Percentiles rank a stretch among this genome's conserved stretches.
Evolutionary conservation across 2,329 filamentous ascomycete genomes (phyloP).

Genomic region (Penicillium paneum): DNA sequence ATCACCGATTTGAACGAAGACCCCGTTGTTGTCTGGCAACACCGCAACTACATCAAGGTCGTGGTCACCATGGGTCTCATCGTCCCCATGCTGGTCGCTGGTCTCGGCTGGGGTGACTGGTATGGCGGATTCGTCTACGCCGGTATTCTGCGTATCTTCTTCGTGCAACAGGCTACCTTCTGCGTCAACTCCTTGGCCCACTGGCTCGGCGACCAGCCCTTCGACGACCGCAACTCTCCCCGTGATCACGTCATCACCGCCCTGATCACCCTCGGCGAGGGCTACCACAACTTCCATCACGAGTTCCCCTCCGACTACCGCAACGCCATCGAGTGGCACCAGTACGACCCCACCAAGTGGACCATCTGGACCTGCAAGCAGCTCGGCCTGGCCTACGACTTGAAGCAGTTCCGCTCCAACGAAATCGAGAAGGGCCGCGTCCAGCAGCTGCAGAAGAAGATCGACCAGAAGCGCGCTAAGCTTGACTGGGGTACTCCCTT

Average conservation of each 20-base stretch:
- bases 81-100: conserved; percentile 72
- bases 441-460: conserved; percentile 88
- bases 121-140: conserved; percentile 78
- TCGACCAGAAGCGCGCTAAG: conserved; percentile 76
- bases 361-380: conserved; percentile 81
- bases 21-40: conserved; percentile 80
- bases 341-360: conserved; percentile 93
- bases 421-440: conserved; percentile 90
- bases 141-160: conserved; percentile 81
- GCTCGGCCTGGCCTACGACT: conserved; percentile 76
- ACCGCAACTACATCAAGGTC: conserved; percentile 79
- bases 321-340: conserved; percentile 85
- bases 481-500: conserved; percentile 86
- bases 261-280: conserved; percentile 78
- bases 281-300: conserved; percentile 95
- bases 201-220: conserved; percentile 88
- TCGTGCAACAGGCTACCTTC: conserved; percentile 89
- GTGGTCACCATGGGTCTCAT: conserved; percentile 73
- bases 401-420: conserved; percentile 88
- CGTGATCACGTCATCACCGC: conserved; percentile 85
- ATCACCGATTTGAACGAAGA: conserved; percentile 87
- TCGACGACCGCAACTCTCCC: conserved; percentile 88
- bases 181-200: conserved; percentile 89
- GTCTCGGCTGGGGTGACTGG: conserved; percentile 78
- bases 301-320: conserved; percentile 92